Evolutionary conservation across 139 green algal species (phyloP).

Genomic region (Coccomyxa sp.): DNA sequence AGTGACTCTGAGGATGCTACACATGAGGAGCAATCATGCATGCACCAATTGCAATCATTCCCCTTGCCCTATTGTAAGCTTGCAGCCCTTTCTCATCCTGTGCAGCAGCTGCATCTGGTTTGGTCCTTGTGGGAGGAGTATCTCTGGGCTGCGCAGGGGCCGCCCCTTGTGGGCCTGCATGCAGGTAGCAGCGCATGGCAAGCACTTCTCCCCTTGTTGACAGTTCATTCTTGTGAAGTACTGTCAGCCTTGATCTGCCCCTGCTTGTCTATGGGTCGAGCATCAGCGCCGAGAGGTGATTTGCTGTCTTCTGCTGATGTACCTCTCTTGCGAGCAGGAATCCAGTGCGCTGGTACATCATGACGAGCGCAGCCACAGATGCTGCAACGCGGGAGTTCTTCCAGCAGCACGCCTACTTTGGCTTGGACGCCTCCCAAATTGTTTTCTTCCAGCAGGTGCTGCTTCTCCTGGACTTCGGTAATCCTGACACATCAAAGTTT

Average conservation of each 20-base stretch:
- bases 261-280: no score
- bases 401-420: constrained; percentile 65
- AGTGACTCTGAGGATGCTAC: background rate
- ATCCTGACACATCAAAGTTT: background rate
- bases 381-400: constrained; percentile 71
- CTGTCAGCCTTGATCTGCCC: no score
- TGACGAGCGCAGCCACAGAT: constrained; percentile 89
- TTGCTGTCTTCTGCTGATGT: no score
- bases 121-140: no score
- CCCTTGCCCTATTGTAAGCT: background rate
- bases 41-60: background rate
- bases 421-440: constrained; percentile 65
- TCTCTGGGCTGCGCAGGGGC: no score
- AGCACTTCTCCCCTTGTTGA: background rate
- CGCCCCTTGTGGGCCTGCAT: no score
- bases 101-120: no score
- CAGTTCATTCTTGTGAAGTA: no score
- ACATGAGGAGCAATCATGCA: background rate
- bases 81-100: background rate
- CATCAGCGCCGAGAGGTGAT: no score
- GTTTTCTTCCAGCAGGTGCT: constrained; percentile 82
- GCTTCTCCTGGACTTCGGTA: background rate
- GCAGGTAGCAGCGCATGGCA: no score
- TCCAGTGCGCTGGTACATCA: constrained; percentile 80
- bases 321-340: constrained; percentile 4